Conservation (phyloP, 139 green algal species). For the Penium margaritaceum region DNA sequence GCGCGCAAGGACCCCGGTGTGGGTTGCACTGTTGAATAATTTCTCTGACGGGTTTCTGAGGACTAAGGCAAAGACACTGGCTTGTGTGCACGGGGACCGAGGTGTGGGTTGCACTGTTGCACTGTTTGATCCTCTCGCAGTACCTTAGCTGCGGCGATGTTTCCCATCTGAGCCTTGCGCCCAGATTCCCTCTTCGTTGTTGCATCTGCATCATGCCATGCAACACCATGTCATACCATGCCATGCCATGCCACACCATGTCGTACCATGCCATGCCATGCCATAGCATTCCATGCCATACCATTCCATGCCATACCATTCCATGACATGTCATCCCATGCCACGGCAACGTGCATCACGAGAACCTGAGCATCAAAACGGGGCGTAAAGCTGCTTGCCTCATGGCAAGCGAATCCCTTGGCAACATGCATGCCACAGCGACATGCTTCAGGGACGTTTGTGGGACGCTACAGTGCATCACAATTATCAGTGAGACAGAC, state of each 20-base stretch:
- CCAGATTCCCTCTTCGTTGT: conserved; percentile 85
- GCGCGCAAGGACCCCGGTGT: too few species aligned
- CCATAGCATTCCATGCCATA: background rate
- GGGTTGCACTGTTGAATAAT: background rate
- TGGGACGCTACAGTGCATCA: too few species aligned
- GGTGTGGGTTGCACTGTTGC: background rate
- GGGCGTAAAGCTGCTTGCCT: background rate
- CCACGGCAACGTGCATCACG: too few species aligned
- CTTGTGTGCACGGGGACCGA: too few species aligned
- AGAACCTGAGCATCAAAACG: too few species aligned
- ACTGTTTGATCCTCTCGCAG: background rate
- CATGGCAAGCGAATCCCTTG: background rate
- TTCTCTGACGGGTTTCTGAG: background rate
- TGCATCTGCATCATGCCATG: conserved; percentile 29
- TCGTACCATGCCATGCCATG: background rate
- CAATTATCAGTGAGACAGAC: too few species aligned
- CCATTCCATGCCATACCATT: background rate
- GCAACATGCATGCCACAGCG: too few species aligned
- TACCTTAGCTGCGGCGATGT: conserved; percentile 89
- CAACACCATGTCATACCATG: conserved; percentile 8
- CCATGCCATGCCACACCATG: too few species aligned
- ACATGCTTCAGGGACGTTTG: too few species aligned
- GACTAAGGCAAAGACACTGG: too few species aligned
- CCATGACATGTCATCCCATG: too few species aligned
- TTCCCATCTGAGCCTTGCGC: conserved; percentile 87